Base-by-base conservation (phyloP, 306 rosid species). In the Sicyos edulis region DNA sequence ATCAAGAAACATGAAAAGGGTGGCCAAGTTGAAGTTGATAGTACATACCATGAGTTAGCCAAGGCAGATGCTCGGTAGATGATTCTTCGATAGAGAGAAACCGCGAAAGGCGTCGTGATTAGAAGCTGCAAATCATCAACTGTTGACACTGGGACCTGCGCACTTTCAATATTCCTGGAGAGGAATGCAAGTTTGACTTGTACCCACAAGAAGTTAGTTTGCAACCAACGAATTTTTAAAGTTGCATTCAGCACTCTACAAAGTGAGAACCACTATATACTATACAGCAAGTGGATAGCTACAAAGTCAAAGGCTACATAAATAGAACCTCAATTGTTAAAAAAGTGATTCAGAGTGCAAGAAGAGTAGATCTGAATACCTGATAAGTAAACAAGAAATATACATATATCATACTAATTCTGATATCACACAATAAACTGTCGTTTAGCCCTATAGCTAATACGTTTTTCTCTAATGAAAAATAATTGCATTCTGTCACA, bases 1-100 rank as follows among this genome's bases (percentile, higher is more conserved):
- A 78, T 34, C 56, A 51, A 26, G 59, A 67, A 37, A 21, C 72
- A 56, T 45, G 13, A 76, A 57, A 42, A 32, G 26, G 24, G 52
- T 21, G 32, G 9, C 17, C 17, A 24, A 42, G 50, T 21, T 56
- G 47, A 16, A 67, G 57, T 20, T 45, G 76, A 29, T 60, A 22
- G 34, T 47, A 9, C 85, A 51, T 82, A 83, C 92, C 92, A 88
- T 88, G 79, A 74, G 16, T 67, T 61, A 49, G 73, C 71, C 19
- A 51, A 58, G 59, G 74, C 44, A 74, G 51, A 69, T 10, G 52
- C 3, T 29, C 68, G 40, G 75, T 61, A 61, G 8, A 42, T 70
- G 66, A 49, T 70, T 52, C 22, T 68, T 72, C 77, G 19, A 68
- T 12, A 20, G 14, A 55, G 54, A 54, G 66, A 34, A 66, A 22